Conservation (phyloP, 768 basidiomycete genomes). For the Pholiota microspora region DNA sequence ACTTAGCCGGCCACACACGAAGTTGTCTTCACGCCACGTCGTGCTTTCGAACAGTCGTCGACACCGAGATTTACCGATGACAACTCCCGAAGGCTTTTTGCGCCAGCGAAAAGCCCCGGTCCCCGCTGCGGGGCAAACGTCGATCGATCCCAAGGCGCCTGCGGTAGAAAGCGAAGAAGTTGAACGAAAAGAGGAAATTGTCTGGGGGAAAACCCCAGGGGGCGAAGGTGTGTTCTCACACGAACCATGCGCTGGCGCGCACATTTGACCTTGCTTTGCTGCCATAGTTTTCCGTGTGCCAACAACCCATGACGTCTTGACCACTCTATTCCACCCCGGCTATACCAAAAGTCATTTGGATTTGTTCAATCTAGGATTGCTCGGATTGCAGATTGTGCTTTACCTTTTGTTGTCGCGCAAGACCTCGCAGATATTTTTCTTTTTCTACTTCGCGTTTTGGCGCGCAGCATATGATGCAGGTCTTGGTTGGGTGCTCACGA, state of each 20-base stretch:
- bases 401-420: conserved; percentile 64
- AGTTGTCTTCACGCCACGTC: neutral
- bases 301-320: conserved; percentile 88
- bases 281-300: conserved; percentile 85
- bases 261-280: conserved; percentile 10
- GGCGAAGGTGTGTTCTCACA: conserved; percentile 63
- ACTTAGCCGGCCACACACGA: conserved; percentile 8
- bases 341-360: conserved; percentile 90
- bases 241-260: conserved; percentile 4
- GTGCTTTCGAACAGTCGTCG: conserved; percentile 1
- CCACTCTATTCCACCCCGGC: conserved; percentile 77
- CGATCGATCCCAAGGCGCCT: conserved; percentile 11
- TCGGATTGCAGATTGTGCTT: conserved; percentile 74
- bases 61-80: conserved; percentile 17
- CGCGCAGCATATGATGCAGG: conserved; percentile 89
- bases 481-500: conserved; percentile 89
- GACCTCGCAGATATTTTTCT: conserved; percentile 65
- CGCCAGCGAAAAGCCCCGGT: conserved; percentile 29
- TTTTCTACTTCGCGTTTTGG: conserved; percentile 93
- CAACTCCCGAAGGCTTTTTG: conserved; percentile 26
- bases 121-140: neutral
- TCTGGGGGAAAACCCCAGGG: conserved; percentile 85
- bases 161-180: conserved; percentile 5
- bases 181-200: conserved; percentile 49
- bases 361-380: conserved; percentile 75